phyloP scores from a whole-genome alignment of 176 grass and related monocot genomes.

The Microstegium vimineum region DNA sequence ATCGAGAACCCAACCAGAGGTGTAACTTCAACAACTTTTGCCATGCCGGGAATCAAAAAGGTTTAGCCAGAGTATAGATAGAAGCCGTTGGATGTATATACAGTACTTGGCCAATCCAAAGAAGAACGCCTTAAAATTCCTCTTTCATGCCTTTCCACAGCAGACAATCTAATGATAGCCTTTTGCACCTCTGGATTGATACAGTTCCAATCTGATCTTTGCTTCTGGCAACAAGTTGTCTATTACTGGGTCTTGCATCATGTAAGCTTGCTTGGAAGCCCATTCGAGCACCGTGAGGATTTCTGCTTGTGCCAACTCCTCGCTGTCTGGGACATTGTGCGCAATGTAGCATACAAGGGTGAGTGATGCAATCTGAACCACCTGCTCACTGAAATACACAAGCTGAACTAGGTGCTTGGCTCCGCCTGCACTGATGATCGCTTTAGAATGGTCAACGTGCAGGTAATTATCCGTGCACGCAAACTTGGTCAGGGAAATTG shows the following conservation, averaged over 20 bases:
- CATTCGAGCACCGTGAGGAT: conserved; percentile 80
- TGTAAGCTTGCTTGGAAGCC: conserved; percentile 63
- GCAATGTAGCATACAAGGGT: conserved; percentile 71
- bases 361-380: conserved; percentile 58
- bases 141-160: conserved; percentile 25
- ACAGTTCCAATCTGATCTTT: conserved; percentile 91
- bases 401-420: conserved; percentile 92
- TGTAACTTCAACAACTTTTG: conserved; percentile 14
- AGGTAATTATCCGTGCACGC: conserved; percentile 79
- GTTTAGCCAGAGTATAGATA: conserved; percentile 37
- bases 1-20: conserved; percentile 37
- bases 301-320: conserved; percentile 76
- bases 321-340: conserved; percentile 73
- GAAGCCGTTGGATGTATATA: conserved; percentile 39
- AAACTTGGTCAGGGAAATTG: too few relatives aligned
- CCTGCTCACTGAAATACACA: conserved; percentile 75
- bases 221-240: conserved; percentile 70
- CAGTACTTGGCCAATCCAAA: conserved; percentile 38
- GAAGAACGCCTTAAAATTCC: conserved; percentile 39
- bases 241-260: conserved; percentile 54
- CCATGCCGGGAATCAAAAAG: conserved; percentile 47
- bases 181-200: conserved; percentile 77
- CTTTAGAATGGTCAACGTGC: conserved; percentile 77
- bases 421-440: conserved; percentile 66
- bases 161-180: conserved; percentile 64